A percentile compares a stretch with the other conserved stretches of the same genome.
These are phyloP conservation scores for Trametes sp. DNA, from an alignment of 1,284 basidiomycete genomes.

Conservation along the genomic window DNA sequence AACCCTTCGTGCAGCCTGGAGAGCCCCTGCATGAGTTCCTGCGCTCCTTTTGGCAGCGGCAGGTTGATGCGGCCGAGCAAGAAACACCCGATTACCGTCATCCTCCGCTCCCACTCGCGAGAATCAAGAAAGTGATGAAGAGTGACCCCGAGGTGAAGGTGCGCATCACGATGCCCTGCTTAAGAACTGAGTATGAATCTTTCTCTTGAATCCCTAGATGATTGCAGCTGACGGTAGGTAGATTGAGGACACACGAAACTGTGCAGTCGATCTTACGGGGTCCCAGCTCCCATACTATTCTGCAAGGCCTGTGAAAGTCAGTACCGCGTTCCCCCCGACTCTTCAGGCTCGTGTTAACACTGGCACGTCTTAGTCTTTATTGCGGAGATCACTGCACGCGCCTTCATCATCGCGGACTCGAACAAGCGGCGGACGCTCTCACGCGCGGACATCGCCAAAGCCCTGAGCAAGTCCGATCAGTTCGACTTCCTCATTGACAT, in stretches of 20 bases:
- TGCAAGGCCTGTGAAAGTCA: constrained; percentile 96
- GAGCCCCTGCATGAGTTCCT: constrained; percentile 81
- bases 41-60: constrained; percentile 84
- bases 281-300: constrained; percentile 87
- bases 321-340: constrained; percentile 42
- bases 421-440: constrained; percentile 93
- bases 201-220: constrained; percentile 65
- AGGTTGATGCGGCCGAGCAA: constrained; percentile 81
- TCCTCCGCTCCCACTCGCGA: constrained; percentile 85
- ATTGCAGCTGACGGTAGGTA: constrained; percentile 90
- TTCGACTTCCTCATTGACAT: constrained; percentile 95
- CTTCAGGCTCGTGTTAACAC: constrained; percentile 11
- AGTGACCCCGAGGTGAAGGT: constrained; percentile 96
- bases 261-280: constrained; percentile 18
- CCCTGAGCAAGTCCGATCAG: constrained; percentile 89
- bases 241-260: not conserved
- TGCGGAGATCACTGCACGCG: constrained; percentile 91
- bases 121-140: constrained; percentile 99
- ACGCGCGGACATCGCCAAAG: constrained; percentile 90
- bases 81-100: constrained; percentile 87
- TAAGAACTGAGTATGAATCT: constrained; percentile 11
- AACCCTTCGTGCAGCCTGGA: constrained; percentile 72
- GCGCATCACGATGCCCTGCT: constrained; percentile 36
- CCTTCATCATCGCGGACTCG: constrained; percentile 93
- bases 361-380: constrained; percentile 80